These are phyloP conservation scores for Blastobotrys elegans DNA, from an alignment of 1,139 yeast genomes.

Conservation along the genomic window DNA sequence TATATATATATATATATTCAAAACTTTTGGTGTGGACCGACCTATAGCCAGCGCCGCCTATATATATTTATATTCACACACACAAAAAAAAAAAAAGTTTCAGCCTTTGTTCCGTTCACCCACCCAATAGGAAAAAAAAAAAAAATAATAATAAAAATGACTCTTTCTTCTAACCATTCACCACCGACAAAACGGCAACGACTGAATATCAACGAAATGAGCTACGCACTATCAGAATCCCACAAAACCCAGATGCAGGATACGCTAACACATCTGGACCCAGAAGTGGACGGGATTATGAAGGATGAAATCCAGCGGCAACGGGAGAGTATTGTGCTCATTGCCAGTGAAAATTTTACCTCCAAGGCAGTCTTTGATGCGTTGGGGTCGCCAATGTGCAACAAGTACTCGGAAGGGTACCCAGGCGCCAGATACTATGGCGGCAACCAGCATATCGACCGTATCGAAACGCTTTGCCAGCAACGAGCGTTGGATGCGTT, in stretches of 20 bases:
- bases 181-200: neutral
- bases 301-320: conserved; percentile 75
- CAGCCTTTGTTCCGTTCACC: too few species aligned
- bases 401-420: conserved; percentile 97
- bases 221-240: conserved; percentile 32
- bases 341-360: conserved; percentile 93
- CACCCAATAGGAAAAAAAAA: neutral
- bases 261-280: conserved; percentile 46
- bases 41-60: too few species aligned
- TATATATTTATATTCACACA: too few species aligned
- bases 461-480: conserved; percentile 86
- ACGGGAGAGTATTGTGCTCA: conserved; percentile 81
- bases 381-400: conserved; percentile 93
- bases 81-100: too few species aligned
- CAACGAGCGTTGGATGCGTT: conserved; percentile 87
- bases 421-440: conserved; percentile 98
- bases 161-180: neutral
- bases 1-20: too few species aligned
- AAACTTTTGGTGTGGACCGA: too few species aligned
- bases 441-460: conserved; percentile 91
- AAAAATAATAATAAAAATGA: neutral
- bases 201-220: conserved; percentile 19
- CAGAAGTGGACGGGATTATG: conserved; percentile 77
- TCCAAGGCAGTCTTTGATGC: conserved; percentile 92
- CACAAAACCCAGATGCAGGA: conserved; percentile 34